Evolutionary conservation across 1,139 yeast species (phyloP), one percentile per base, ranked within the genome.

Genomic region (Blastobotrys capitulatus): DNA sequence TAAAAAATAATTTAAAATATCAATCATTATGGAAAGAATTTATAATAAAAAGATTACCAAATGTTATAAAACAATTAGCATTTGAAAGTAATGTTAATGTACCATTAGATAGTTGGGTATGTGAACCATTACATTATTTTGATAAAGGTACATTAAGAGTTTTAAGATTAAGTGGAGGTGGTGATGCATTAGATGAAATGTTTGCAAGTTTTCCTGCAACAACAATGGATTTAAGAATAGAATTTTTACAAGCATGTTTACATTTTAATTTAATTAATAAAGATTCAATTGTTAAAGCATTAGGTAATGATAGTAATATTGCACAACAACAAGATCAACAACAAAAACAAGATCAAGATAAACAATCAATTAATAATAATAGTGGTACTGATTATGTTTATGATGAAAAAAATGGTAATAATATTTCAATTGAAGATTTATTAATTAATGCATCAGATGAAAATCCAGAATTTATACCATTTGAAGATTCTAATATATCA

Each of bases 171-270:
- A 45, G 59, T 32, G 58, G 62, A 16, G 62, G 60, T 8, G 60
- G 60, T 7, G 63, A 64, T 44, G 75, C 70, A 40, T 57, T 72
- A 34, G 78, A 73, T 56, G 76, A 73, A 31, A 72, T 73, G 69
- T 73, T 73, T 52, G 60, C 73, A 1, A 64, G 73, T 0, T 75
- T 74, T 53, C 77, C 79, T 1, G 65, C 77, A 1, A 71, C 77
- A 1, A 68, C 72, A 32, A 61, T 69, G 22, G 83, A 78, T 57
- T 69, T 81, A 2, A 73, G 84, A 45, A 82, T 78, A 54, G 77
- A 74, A 18, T 80, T 84, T 50, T 62, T 82, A 19, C 78, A 77
- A 55, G 72, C 78, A 15, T 74, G 83, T 53, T 69, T 79, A 18
- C 71, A 77, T 29, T 55, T 76, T 34, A 67, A 68, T 2, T 57